Evolutionary conservation across 2,329 filamentous ascomycete genomes (phyloP).

Genomic region (Talaromyces sp.): DNA sequence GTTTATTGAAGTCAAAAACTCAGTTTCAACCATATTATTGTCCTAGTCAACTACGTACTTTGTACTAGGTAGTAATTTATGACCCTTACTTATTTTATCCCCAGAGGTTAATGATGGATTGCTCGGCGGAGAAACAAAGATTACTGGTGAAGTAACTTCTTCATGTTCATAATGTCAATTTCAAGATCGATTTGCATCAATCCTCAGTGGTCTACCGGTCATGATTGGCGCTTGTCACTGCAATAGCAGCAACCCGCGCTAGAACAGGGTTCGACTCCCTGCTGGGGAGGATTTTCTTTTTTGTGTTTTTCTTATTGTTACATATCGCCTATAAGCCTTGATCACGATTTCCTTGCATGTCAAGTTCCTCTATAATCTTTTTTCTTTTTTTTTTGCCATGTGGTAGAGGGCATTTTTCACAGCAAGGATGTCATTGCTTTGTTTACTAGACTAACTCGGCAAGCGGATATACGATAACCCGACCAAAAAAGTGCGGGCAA

Average conservation of each 20-base stretch:
- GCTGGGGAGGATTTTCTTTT: constrained; percentile 5
- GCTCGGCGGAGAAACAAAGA: neutral
- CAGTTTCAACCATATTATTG: too few species aligned
- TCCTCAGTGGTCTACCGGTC: constrained; percentile 5
- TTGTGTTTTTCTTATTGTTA: neutral
- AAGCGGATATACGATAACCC: constrained; percentile 14
- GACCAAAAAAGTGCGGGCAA: constrained; percentile 10
- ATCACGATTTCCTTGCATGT: neutral
- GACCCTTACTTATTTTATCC: neutral
- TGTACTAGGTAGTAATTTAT: neutral
- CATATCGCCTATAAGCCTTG: neutral
- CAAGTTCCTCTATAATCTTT: neutral
- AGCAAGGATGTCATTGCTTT: neutral
- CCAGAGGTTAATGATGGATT: neutral
- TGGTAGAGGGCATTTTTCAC: neutral
- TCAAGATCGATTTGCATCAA: neutral
- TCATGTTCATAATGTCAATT: neutral
- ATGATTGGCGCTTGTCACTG: constrained; percentile 9
- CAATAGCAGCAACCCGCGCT: constrained; percentile 1
- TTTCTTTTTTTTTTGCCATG: neutral
- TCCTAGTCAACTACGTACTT: neutral
- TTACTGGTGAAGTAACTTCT: neutral
- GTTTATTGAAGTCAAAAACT: neutral
- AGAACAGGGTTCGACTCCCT: constrained; percentile 9
- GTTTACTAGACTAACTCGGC: neutral